Conservation (phyloP, 441 rosid genomes). For the Viola pubescens region DNA sequence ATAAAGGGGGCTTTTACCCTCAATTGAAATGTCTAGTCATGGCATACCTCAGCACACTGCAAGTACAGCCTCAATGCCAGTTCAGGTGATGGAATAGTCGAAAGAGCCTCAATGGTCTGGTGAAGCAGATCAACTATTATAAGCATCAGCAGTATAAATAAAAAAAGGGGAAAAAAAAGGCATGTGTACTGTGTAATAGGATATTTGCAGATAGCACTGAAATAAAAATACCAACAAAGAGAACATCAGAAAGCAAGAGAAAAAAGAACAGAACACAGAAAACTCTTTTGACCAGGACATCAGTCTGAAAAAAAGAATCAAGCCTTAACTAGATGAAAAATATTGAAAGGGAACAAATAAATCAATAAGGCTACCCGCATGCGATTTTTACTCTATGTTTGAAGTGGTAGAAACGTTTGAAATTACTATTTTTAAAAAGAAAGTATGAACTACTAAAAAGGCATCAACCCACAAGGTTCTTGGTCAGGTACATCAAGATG, state of each 20-base stretch:
- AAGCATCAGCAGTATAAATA: conserved; percentile 5
- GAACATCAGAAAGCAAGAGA: background rate
- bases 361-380: too few species aligned
- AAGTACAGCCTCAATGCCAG: conserved; percentile 76
- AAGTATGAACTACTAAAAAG: too few species aligned
- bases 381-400: too few species aligned
- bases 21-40: conserved; percentile 4
- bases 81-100: conserved; percentile 74
- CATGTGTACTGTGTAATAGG: background rate
- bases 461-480: background rate
- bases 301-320: background rate
- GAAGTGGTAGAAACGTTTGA: too few species aligned
- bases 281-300: background rate
- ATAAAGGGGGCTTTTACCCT: background rate
- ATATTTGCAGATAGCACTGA: background rate
- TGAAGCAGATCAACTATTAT: conserved; percentile 10
- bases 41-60: conserved; percentile 93
- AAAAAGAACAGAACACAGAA: background rate
- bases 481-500: background rate
- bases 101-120: conserved; percentile 83
- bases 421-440: too few species aligned
- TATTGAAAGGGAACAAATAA: background rate
- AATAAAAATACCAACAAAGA: background rate
- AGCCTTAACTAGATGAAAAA: background rate
- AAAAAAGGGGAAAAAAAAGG: background rate